A percentile compares a stretch with the other conserved stretches of the same genome.
Evolutionary conservation across 2,329 filamentous ascomycete species (phyloP).

Genomic region (Trichoderma hamatum): DNA sequence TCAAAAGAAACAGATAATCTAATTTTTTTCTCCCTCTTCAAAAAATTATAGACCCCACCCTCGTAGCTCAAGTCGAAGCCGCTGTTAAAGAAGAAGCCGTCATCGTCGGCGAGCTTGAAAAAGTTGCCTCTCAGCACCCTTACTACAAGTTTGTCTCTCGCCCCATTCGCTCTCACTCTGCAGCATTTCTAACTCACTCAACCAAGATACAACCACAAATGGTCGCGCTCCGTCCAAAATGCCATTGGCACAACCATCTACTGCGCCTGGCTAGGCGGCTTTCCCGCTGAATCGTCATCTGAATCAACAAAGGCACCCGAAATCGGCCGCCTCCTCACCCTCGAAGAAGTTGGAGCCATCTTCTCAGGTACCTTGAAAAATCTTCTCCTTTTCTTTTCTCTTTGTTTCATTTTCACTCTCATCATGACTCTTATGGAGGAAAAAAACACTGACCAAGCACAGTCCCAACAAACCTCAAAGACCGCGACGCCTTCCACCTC

Average conservation of each 20-base stretch:
- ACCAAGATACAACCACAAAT: conserved; percentile 75
- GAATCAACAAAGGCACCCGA: conserved; percentile 50
- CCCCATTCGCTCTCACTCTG: background rate
- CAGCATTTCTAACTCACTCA: background rate
- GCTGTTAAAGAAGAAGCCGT: conserved; percentile 71
- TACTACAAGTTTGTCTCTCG: conserved; percentile 80
- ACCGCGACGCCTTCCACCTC: conserved; percentile 87
- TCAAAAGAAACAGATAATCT: background rate
- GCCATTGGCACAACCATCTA: conserved; percentile 63
- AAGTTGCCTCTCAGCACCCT: conserved; percentile 79
- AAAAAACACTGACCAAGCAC: background rate
- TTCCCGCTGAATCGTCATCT: conserved; percentile 46
- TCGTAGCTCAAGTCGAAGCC: conserved; percentile 73
- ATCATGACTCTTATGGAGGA: background rate
- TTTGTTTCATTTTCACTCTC: no score
- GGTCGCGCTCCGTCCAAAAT: conserved; percentile 83
- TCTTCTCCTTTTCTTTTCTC: no score
- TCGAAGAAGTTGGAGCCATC: conserved; percentile 82
- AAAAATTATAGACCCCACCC: conserved; percentile 56
- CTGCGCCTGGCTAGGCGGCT: conserved; percentile 78
- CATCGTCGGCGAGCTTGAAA: conserved; percentile 69
- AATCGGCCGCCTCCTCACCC: conserved; percentile 72
- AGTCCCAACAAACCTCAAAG: conserved; percentile 92
- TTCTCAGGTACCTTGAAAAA: conserved; percentile 78
- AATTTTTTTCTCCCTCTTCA: background rate